Evolutionary conservation across 768 basidiomycete genomes (phyloP).

Genomic region (Tulasnella sp.): DNA sequence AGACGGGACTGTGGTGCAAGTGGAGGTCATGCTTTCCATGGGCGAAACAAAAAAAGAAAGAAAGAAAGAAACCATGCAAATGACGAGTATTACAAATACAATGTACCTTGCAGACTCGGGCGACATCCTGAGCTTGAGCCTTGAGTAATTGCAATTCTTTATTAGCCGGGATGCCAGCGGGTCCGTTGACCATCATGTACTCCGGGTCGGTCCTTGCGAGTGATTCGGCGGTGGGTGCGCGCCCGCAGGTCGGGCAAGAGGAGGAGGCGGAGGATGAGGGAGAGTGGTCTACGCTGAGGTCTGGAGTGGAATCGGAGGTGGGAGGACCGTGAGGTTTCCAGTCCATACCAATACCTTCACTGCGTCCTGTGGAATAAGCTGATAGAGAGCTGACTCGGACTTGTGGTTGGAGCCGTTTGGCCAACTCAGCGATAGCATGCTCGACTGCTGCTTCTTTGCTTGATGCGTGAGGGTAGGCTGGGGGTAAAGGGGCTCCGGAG

Average conservation of each 20-base stretch:
- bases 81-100: neutral
- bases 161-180: constrained; percentile 54
- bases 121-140: constrained; percentile 75
- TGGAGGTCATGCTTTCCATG: neutral
- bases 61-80: neutral
- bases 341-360: neutral
- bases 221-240: constrained; percentile 1
- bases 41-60: neutral
- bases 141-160: constrained; percentile 70
- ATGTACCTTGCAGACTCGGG: constrained; percentile 54
- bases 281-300: constrained; percentile 43
- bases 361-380: neutral
- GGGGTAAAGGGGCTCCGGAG: constrained; percentile 25
- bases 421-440: constrained; percentile 39
- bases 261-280: constrained; percentile 14
- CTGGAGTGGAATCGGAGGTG: constrained; percentile 22
- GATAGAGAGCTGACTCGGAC: constrained; percentile 21
- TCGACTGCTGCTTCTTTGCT: constrained; percentile 49
- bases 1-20: neutral
- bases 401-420: constrained; percentile 46
- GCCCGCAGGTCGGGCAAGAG: constrained; percentile 40
- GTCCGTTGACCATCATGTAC: constrained; percentile 33
- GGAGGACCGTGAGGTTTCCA: neutral
- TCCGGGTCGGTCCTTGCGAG: neutral
- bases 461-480: constrained; percentile 29